Evolutionary conservation across 371 early-diverging fungal genomes (phyloP), one percentile per base, ranked within the genome.

Genomic region (Paraphysoderma sedebokerense): DNA sequence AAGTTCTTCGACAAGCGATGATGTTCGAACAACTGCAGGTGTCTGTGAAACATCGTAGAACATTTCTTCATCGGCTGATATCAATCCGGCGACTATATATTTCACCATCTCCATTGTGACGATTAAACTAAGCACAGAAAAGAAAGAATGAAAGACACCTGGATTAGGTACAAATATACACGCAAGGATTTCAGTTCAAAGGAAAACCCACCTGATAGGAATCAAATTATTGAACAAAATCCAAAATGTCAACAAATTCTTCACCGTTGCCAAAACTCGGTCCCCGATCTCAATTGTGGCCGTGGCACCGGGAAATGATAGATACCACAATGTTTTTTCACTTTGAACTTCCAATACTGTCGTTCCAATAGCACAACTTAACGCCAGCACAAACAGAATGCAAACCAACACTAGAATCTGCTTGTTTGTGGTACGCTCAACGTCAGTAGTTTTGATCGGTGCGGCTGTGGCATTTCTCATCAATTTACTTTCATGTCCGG

Each of bases 101-200:
- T 85, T 86, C 47, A 87, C 86, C 47, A 86, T 73, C 49, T 87
- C 88, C 87, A 87, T 84, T 27, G 87, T 86, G 9, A 87, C 84
- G 63, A 85, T 81, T 62, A 87, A 72, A 68, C 81, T 76, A 55
- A 17, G 20, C n/a, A n/a, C 26, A 29, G 33, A 29, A 44, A 44
- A n/a, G 39, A 11, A 20, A 44, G 8, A 44, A 20, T 32, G 30
- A 17, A 20, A 39, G 19, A 34, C 38, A 20, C n/a, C 24, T 32
- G 32, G 38, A 53, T 11, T 13, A 1, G 9, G 15, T 1, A 8
- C 24, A n/a, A 52, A 1, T 2, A n/a, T n/a, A 50, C 17, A 24
- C 17, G 17, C n/a, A 13, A 34, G 30, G 15, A 5, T 29, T 19
- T 27, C 13, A 23, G 17, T 9, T 11, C 23, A 38, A 9, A 11